Conservation (phyloP, 1,284 basidiomycete genomes). For the Irpex sp. region DNA sequence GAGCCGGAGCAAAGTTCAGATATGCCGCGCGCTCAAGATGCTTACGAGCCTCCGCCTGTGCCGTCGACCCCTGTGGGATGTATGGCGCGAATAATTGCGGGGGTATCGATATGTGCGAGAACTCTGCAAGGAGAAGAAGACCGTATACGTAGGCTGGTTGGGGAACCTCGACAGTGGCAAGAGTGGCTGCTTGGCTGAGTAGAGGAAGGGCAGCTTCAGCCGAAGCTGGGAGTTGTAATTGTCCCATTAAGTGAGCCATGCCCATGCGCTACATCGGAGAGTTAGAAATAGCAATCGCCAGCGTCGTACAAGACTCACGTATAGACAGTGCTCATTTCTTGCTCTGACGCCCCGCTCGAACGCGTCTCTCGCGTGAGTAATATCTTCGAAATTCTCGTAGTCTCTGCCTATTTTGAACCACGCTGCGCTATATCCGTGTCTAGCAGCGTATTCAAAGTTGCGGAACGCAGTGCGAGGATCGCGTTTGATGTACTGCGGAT, state of each 20-base stretch:
- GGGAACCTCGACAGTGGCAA: conserved; percentile 73
- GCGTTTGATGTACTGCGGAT: conserved; percentile 45
- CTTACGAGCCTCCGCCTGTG: conserved; percentile 45
- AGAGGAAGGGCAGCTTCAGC: conserved; percentile 63
- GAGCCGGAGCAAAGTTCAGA: conserved; percentile 83
- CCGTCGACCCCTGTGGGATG: conserved; percentile 39
- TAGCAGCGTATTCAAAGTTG: conserved; percentile 81
- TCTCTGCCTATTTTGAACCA: conserved; percentile 92
- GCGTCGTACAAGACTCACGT: conserved; percentile 48
- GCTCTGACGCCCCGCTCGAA: conserved; percentile 77
- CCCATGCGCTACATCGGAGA: conserved; percentile 65
- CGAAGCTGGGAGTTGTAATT: conserved; percentile 64
- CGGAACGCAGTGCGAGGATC: conserved; percentile 73
- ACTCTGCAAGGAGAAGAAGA: conserved; percentile 80
- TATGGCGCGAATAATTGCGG: conserved; percentile 49
- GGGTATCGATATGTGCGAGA: conserved; percentile 56
- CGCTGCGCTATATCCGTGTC: conserved; percentile 65
- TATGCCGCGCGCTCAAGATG: conserved; percentile 82
- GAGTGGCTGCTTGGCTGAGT: conserved; percentile 74
- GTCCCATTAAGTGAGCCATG: conserved; percentile 88
- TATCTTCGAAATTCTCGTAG: conserved; percentile 85
- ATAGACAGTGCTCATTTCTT: conserved; percentile 73
- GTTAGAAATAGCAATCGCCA: conserved; percentile 3
- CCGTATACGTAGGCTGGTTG: conserved; percentile 87
- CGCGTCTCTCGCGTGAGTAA: conserved; percentile 69